Evolutionary conservation across 2,329 filamentous ascomycete genomes (phyloP).

Genomic region (Graphilbum ipis-grandicollis): DNA sequence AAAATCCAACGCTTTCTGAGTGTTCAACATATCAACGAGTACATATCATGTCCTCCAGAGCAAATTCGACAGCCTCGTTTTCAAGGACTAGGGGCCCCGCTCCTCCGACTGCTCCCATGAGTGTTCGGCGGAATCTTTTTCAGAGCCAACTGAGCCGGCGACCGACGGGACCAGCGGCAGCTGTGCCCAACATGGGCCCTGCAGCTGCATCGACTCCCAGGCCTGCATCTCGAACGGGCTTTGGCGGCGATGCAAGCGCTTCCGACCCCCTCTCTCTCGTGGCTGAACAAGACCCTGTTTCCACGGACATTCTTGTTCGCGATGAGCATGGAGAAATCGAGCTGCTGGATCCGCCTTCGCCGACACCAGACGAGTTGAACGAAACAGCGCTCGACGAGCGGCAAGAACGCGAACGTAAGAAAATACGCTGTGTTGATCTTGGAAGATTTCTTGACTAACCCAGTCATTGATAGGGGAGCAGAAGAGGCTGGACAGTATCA

Average conservation of each 20-base stretch:
- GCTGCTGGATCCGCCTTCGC: slow-evolving; percentile 37
- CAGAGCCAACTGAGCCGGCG: slow-evolving; percentile 40
- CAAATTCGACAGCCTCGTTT: not conserved
- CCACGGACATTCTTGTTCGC: slow-evolving; percentile 40
- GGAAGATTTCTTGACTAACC: too few species aligned
- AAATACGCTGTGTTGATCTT: too few species aligned
- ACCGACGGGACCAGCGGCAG: slow-evolving; percentile 35
- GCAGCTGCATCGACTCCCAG: slow-evolving; percentile 29
- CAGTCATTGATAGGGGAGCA: slow-evolving; percentile 29
- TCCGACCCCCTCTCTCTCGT: not conserved
- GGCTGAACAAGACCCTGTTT: not conserved
- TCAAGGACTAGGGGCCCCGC: not conserved
- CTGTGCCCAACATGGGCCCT: slow-evolving; percentile 18
- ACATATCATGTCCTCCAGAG: not conserved
- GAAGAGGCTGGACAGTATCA: slow-evolving; percentile 40
- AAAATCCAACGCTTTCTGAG: too few species aligned
- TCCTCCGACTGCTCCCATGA: slow-evolving; percentile 7
- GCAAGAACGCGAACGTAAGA: slow-evolving; percentile 36
- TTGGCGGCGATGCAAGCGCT: slow-evolving; percentile 18
- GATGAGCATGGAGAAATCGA: slow-evolving; percentile 46
- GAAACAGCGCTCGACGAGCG: slow-evolving; percentile 38
- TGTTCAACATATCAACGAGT: too few species aligned
- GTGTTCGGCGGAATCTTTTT: slow-evolving; percentile 39
- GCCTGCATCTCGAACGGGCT: not conserved
- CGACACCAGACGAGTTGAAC: slow-evolving; percentile 34